Base-by-base conservation (phyloP, 768 basidiomycete species). In the Boletus tylopilopsis region DNA sequence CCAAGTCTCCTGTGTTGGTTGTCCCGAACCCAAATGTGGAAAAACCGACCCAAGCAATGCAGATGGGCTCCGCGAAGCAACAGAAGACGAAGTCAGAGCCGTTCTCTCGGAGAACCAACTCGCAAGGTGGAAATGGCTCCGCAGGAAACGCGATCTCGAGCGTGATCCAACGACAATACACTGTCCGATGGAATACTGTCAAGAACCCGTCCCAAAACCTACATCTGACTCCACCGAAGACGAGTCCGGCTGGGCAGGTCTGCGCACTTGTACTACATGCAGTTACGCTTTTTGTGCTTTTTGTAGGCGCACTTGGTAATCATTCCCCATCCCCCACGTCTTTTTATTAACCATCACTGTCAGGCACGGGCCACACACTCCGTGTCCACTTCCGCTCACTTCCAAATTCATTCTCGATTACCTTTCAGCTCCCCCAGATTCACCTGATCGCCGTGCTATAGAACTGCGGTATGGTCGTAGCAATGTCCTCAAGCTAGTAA, bases 121-220 rank as follows among this genome's bases (percentile, higher is more conserved):
- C 25, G 68, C 70, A 42, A 78, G 93, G 50, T 94, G 90, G 90
- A 78, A 76, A 54, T 85, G 87, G 84, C 68, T 95, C 30, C 76
- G 76, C 47, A 81, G 82, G 64, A 90, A 91, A 65, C 75, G 79
- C 37, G 74, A 78, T 50, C 64, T 87, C 6, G 93, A 95, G 58
- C 76, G 75, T 70, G 91, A 94, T 67, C 90, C 90, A 21, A 76
- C 84, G 6, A 84, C 87, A 49, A 76, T 90, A 6, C 78, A 87
- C 57, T 96, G 93, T 68, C 93, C 92, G 1, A 76, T 90, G 68
- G 68, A 76, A 32, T 77, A 81, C 41, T 96, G 93, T 62, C 93
- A 94, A 64, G 76, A 79, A n/a, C 80, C 87, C 16, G 87, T 94
- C 7, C 74, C 79, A 32, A 79, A 77, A 55, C 83, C 87, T 10